phyloP scores from a whole-genome alignment of 2,329 filamentous ascomycete genomes.

The Ceratocystis smalleyi region DNA sequence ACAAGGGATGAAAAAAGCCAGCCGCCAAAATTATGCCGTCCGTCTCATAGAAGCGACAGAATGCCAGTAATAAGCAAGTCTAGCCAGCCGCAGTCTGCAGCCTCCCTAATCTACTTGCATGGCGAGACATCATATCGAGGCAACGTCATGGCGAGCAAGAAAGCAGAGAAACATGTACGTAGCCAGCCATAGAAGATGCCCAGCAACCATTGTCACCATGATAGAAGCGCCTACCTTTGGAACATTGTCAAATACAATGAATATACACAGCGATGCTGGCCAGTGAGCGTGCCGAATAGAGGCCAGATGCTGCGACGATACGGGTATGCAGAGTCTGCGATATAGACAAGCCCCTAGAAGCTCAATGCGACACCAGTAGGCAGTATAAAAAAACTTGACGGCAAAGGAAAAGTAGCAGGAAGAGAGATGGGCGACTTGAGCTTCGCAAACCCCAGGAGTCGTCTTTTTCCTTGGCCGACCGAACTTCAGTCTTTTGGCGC shows the following conservation, averaged over 20 bases:
- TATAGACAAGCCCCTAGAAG: neutral
- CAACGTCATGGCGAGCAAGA: neutral
- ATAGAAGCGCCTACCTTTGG: neutral
- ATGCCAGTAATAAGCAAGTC: neutral
- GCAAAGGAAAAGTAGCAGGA: neutral
- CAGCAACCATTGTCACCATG: neutral
- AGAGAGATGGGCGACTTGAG: conserved; percentile 5
- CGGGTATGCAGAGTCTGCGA: neutral
- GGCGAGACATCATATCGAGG: neutral
- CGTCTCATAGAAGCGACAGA: neutral
- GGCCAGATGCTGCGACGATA: neutral
- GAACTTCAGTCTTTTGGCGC: conserved; percentile 7
- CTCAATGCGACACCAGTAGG: neutral
- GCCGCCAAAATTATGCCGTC: neutral
- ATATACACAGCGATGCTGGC: neutral
- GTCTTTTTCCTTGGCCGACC: conserved; percentile 10
- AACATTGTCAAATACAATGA: neutral
- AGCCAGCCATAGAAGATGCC: neutral
- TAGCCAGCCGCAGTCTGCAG: neutral
- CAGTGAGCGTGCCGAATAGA: neutral
- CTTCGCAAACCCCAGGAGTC: neutral
- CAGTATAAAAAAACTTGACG: neutral
- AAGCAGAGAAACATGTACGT: neutral
- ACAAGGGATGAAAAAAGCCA: conserved; percentile 4
- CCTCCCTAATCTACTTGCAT: neutral